These are phyloP conservation scores for Daldinia grandis DNA, from an alignment of 495 filamentous ascomycete genomes.

Conservation along the genomic window DNA sequence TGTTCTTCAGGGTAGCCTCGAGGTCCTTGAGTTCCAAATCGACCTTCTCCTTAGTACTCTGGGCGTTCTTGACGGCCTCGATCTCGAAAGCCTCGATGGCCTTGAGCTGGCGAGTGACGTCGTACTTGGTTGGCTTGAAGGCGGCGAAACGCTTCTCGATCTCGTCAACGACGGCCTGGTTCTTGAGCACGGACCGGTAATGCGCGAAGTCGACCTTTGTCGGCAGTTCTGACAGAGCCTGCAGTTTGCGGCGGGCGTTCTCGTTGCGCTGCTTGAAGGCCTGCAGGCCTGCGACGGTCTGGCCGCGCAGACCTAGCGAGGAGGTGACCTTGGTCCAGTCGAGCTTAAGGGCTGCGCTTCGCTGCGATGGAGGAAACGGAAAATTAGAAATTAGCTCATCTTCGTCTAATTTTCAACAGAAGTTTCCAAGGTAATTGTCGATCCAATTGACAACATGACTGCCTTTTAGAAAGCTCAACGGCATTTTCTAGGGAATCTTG, in stretches of 20 bases:
- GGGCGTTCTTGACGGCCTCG: conserved; percentile 94
- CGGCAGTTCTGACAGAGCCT: conserved; percentile 77
- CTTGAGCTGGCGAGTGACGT: conserved; percentile 90
- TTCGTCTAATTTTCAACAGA: conserved; percentile 1
- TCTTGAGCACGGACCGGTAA: conserved; percentile 93
- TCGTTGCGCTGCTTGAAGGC: conserved; percentile 99
- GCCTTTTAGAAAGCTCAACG: background rate
- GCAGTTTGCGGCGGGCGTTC: conserved; percentile 92
- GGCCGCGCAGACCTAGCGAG: conserved; percentile 94
- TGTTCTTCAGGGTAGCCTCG: conserved; percentile 93
- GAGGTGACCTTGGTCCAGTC: conserved; percentile 93
- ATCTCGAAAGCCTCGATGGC: conserved; percentile 97
- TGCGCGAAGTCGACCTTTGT: conserved; percentile 88
- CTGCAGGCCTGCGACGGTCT: conserved; percentile 87
- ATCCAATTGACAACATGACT: conserved; percentile 25
- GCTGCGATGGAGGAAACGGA: conserved; percentile 61
- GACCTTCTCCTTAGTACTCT: conserved; percentile 94
- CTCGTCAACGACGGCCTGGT: conserved; percentile 91
- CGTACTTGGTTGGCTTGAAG: conserved; percentile 92
- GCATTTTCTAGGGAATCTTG: background rate
- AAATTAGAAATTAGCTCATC: conserved; percentile 60
- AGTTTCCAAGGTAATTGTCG: conserved; percentile 16
- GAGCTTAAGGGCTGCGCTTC: conserved; percentile 98
- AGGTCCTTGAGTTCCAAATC: conserved; percentile 91
- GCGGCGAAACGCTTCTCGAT: conserved; percentile 90